Conservation (phyloP, 495 filamentous ascomycete species). For the Pseudevernia furfuracea region DNA sequence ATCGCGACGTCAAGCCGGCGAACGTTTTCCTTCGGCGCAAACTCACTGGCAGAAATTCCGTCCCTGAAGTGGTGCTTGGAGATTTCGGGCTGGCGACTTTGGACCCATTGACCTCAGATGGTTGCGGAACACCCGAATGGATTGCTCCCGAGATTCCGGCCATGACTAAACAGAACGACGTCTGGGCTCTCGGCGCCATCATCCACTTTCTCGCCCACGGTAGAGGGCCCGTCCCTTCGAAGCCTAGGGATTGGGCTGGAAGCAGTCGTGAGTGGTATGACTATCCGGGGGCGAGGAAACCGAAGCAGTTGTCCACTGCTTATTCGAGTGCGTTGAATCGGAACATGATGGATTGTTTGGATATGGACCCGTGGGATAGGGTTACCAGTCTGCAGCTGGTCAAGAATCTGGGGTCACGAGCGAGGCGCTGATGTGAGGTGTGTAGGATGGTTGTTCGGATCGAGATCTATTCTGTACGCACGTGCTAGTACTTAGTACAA, state of each 20-base stretch:
- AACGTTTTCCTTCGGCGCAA: slow-evolving; percentile 37
- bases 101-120: background rate
- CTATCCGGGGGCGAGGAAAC: background rate
- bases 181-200: slow-evolving; percentile 13
- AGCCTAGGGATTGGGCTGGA: background rate
- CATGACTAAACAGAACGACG: slow-evolving; percentile 1
- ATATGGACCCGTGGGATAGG: background rate
- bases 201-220: slow-evolving; percentile 11
- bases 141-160: slow-evolving; percentile 3
- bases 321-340: slow-evolving; percentile 8
- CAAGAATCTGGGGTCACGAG: background rate
- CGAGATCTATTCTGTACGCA: too few relatives aligned
- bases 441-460: too few relatives aligned
- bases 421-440: background rate
- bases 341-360: slow-evolving; percentile 10
- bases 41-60: slow-evolving; percentile 11
- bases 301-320: background rate
- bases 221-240: background rate
- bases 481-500: too few relatives aligned
- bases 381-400: background rate
- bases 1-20: slow-evolving; percentile 42
- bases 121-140: background rate
- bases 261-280: background rate
- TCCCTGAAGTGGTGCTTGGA: slow-evolving; percentile 29
- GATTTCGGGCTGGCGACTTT: slow-evolving; percentile 31